Evolutionary conservation across 176 grass and related monocot genomes (phyloP), one percentile per base, ranked within the genome.

Genomic region (Triticum turgidum): DNA sequence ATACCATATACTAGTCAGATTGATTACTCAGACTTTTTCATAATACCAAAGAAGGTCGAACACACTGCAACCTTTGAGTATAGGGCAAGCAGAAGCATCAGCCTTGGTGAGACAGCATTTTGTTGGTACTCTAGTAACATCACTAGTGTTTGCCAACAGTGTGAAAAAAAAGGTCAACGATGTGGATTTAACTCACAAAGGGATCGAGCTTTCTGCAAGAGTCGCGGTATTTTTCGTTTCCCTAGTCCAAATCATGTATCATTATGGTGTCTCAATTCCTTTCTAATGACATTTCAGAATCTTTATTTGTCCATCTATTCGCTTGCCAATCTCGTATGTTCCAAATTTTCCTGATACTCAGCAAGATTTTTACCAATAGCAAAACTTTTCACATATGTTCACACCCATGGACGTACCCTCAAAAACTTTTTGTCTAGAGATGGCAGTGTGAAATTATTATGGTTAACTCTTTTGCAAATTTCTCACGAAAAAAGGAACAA

Each of bases 201-300:
- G 6, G 63, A 56, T 61, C 61, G 79, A 81, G 17, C 87, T 69
- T 85, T 87, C 78, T 96, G 94, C 71, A 52, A 37, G 61, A 15
- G 7, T 7, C 78, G 2, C 29, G 61, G 78, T 65, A 68, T 73
- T 62, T 1, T 62, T 32, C n/a, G n/a, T 79, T 59, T 18, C 41
- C 21, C 34, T 21, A 1, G 6, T 37, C 1, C 0, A 79, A 62
- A 39, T 61, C 3, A 12, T 20, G 37, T 30, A 11, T n/a, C 18
- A 3, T 22, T 12, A 38, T 41, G 35, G 69, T 11, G 3, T 21
- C 39, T 41, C 39, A 41, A 41, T 14, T 69, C 11, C 1, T 69
- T 38, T 69, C 14, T 8, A 69, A 21, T 5, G 15, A 20, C 27
- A 69, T 69, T 69, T 20, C 35, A 69, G 1, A 66, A 4, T 35